These are phyloP conservation scores for Xerophyta viscosa DNA, from an alignment of 106 monocot genomes.

Conservation along the genomic window DNA sequence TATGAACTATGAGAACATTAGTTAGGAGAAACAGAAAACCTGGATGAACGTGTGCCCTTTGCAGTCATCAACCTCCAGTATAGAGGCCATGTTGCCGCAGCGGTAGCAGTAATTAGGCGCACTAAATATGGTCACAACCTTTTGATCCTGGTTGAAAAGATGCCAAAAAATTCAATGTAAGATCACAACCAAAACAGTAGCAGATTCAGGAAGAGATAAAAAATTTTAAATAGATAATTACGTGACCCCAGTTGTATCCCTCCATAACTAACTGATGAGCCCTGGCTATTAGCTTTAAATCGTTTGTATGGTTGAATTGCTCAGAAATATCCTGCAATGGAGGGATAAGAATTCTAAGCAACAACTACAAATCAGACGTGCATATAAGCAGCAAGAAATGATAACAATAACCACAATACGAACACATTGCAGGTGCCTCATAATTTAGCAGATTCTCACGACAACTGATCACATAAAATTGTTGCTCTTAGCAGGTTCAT, in stretches of 20 bases:
- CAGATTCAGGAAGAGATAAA: no score
- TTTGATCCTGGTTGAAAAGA: conserved; percentile 66
- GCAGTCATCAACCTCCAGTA: conserved; percentile 95
- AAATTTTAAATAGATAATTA: conserved; percentile 17
- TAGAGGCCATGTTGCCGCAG: conserved; percentile 99
- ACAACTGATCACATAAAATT: no score
- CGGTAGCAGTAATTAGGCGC: conserved; percentile 99
- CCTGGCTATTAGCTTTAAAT: conserved; percentile 90
- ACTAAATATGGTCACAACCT: conserved; percentile 98
- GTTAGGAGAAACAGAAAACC: conserved; percentile 15
- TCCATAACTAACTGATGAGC: conserved; percentile 99
- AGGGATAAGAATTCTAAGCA: conserved; percentile 5
- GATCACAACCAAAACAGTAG: not conserved
- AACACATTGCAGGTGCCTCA: no score
- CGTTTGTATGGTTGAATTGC: conserved; percentile 95
- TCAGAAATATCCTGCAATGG: conserved; percentile 89
- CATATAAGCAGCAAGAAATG: not conserved
- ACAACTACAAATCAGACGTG: not conserved
- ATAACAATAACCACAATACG: no score
- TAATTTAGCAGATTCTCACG: no score
- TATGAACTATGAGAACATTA: not conserved
- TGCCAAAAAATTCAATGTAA: not conserved
- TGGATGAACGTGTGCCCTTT: conserved; percentile 97
- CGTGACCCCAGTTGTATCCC: conserved; percentile 99
- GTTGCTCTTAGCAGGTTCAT: no score